Evolutionary conservation across 2,329 filamentous ascomycete species (phyloP), one percentile per base, ranked within the genome.

Genomic region (Diplocarpon mali): DNA sequence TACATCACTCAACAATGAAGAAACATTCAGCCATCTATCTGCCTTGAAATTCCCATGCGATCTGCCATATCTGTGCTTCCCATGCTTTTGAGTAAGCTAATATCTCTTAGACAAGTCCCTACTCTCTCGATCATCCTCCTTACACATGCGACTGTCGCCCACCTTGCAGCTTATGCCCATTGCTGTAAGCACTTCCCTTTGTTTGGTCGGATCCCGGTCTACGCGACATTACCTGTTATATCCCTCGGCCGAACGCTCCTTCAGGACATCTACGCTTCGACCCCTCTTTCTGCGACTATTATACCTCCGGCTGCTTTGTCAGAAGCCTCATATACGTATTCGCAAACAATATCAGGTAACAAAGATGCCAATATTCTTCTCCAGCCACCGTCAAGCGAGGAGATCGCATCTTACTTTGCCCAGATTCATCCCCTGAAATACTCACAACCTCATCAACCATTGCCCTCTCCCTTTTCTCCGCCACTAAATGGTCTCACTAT

Each of bases 161-260:
- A 98, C 67, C 76, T 98, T 45, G 90, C 86, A 54, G 92, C 92
- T 47, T 95, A 86, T 63, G 89, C 86, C 35, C 89, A 96, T 64
- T 95, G 89, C 69, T 96, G 92, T 79, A 95, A 95, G 65, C 83
- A 95, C 64, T 84, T 96, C 51, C 88, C 92, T 37, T 73, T 86
- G 38, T 98, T 98, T 66, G 83, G 82, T 9, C 82, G 88, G 60
- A 88, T 98, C 49, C 92, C 92, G 34, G 80, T 95, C 47, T 98
- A 95, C 66, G 92, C 92, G 45, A 98, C 92, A 5, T 80, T 81
- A 32, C 92, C 92, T 9, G 88, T 98, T 56, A 89, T 95, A 59
- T 85, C 92, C 35, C 80, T 98, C 37, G 92, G 92, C 15, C 83
- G 90, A 34, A 94, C 88, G 1, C 73, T 96, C 20, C 72, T 93